Evolutionary conservation across 2,329 filamentous ascomycete genomes (phyloP), one percentile per base, ranked within the genome.

Genomic region (Cercospora zeae-maydis): DNA sequence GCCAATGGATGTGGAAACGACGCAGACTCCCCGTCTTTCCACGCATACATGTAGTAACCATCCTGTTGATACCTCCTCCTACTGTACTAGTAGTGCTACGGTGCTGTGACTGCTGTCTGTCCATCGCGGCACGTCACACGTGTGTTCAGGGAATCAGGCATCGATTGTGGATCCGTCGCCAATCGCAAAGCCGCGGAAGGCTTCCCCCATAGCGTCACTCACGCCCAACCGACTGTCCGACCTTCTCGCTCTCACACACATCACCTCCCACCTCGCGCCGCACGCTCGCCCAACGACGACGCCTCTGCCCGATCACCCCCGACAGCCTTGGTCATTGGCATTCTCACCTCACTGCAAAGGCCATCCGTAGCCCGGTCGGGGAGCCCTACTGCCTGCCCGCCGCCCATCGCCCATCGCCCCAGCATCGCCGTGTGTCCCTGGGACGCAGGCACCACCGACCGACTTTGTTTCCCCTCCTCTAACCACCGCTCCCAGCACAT

Each of bases 401-500:
- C 21, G 47, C 47, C 47, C 13, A n/a, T n/a, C n/a, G n/a, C n/a
- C 47, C 47, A 52, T 21, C 21, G 47, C 47, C 47, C 13, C 47
- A 52, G 47, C 19, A n/a, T 16, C 47, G 24, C 47, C 47, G 47
- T n/a, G 33, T 37, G n/a, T 56, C 54, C 34, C n/a, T n/a, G n/a
- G 33, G 54, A 27, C 14, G 37, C 34, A 30, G 8, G 54, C 54
- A 57, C 54, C 37, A 45, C 54, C 54, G 31, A 57, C 34, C 34
- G 8, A 30, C 34, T 30, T 57, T 39, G 34, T 39, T 30, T 30
- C 24, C 3, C 24, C 14, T 49, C 31, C 10, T 51, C 27, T 31
- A n/a, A 16, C 31, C 42, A 49, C 42, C 27, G 30, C 34, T 47
- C 31, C 59, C 45, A 34, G 27, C 51, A 45, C 57, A 56, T 67